Evolutionary conservation across 2,329 filamentous ascomycete species (phyloP).

Genomic region (Cryphonectria carpinicola): DNA sequence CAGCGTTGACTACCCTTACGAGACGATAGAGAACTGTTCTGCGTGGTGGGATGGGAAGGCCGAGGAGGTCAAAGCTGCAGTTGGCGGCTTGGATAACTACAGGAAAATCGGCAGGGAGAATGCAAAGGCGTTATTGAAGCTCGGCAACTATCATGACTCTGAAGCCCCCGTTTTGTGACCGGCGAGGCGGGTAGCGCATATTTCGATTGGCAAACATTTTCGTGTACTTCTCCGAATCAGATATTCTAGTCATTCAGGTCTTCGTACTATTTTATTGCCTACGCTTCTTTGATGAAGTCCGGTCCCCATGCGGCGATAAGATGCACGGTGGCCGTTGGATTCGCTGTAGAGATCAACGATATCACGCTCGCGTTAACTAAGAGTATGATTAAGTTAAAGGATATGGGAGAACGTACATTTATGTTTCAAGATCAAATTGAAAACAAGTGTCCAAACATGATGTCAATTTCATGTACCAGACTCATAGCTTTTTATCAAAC

Average conservation of each 20-base stretch:
- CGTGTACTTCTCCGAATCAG: not conserved
- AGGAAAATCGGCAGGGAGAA: conserved; percentile 49
- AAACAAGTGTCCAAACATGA: no score
- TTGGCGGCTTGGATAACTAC: conserved; percentile 36
- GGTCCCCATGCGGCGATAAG: not conserved
- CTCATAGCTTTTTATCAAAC: no score
- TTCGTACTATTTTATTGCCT: not conserved
- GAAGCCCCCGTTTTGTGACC: conserved; percentile 17
- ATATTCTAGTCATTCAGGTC: not conserved
- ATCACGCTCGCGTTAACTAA: no score
- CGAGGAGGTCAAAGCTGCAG: conserved; percentile 30
- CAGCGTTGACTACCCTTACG: conserved; percentile 58
- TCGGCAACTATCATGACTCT: conserved; percentile 35
- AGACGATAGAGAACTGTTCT: conserved; percentile 48
- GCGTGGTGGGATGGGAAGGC: conserved; percentile 45
- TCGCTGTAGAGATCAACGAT: not conserved
- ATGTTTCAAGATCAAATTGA: no score
- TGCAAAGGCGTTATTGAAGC: conserved; percentile 46
- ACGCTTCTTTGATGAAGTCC: not conserved
- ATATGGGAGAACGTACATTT: no score
- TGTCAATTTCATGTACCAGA: no score
- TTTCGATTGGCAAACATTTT: not conserved
- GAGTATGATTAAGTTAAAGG: no score
- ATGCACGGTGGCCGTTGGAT: not conserved
- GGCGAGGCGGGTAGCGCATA: not conserved